Evolutionary conservation across 306 rosid species (phyloP).

Genomic region (Ormosia emarginata): DNA sequence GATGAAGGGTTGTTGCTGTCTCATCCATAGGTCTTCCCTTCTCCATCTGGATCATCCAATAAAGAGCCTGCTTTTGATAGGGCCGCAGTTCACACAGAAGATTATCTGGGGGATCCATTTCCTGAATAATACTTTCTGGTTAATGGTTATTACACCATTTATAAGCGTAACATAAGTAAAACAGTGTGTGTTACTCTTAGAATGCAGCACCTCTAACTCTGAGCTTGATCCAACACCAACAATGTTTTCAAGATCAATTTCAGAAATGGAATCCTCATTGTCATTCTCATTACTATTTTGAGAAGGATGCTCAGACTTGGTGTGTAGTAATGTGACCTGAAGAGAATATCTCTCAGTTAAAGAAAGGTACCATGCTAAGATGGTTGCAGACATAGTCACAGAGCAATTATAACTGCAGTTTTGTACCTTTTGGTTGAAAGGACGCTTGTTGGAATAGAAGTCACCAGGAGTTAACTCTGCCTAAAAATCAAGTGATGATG

Average conservation of each 20-base stretch:
- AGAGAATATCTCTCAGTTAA: slow-evolving; percentile 47
- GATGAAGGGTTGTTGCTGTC: slow-evolving; percentile 82
- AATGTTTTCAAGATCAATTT: slow-evolving; percentile 71
- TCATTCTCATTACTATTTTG: slow-evolving; percentile 52
- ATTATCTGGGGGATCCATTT: slow-evolving; percentile 80
- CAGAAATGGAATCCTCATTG: slow-evolving; percentile 64
- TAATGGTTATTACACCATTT: slow-evolving; percentile 21
- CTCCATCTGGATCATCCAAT: slow-evolving; percentile 87
- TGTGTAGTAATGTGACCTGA: slow-evolving; percentile 36
- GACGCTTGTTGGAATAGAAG: slow-evolving; percentile 76
- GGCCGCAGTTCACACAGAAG: slow-evolving; percentile 82
- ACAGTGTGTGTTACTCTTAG: slow-evolving; percentile 14
- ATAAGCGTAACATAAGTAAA: slow-evolving; percentile 16
- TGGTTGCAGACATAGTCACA: not conserved
- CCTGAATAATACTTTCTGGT: slow-evolving; percentile 46
- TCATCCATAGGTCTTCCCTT: slow-evolving; percentile 64
- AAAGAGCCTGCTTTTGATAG: slow-evolving; percentile 90
- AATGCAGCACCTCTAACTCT: slow-evolving; percentile 75
- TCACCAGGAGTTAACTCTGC: slow-evolving; percentile 83
- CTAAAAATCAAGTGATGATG: slow-evolving; percentile 37
- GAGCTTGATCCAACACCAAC: slow-evolving; percentile 77
- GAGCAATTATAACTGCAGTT: not conserved
- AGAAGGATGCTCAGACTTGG: slow-evolving; percentile 51
- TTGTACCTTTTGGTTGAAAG: slow-evolving; percentile 56
- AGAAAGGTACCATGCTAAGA: slow-evolving; percentile 9